Percentiles rank a stretch among this genome's conserved stretches.
Conservation (phyloP, 352 stramenopile species). For the Phytophthora idaei region DNA sequence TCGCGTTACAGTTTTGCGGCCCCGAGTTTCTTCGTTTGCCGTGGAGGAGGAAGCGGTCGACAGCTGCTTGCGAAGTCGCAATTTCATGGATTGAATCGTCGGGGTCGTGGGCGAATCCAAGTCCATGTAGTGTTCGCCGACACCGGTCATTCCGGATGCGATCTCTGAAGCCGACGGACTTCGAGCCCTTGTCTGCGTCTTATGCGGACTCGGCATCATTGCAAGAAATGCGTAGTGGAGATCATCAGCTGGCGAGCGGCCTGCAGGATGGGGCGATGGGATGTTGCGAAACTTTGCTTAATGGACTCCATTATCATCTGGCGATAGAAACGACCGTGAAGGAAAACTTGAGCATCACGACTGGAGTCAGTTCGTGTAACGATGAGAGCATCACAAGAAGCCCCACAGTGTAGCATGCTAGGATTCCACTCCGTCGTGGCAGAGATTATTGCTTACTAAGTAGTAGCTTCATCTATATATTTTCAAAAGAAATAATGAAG, state of each 20-base stretch:
- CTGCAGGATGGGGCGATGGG: constrained; percentile 6
- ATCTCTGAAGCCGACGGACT: constrained; percentile 21
- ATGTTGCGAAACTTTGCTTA: constrained; percentile 1
- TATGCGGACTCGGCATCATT: background rate
- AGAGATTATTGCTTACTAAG: background rate
- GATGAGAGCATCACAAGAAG: background rate
- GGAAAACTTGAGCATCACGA: background rate
- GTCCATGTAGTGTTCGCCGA: constrained; percentile 29
- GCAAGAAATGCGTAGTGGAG: constrained; percentile 6
- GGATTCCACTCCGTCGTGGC: background rate
- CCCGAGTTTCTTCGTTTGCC: constrained; percentile 17
- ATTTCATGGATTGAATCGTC: constrained; percentile 39
- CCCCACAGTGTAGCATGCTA: background rate
- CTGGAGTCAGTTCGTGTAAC: background rate
- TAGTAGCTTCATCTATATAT: no score
- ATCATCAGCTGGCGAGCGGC: constrained; percentile 10
- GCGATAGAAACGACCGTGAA: constrained; percentile 24
- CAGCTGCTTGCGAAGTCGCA: constrained; percentile 39
- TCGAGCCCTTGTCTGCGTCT: constrained; percentile 3
- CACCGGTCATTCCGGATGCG: constrained; percentile 18
- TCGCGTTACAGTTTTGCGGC: constrained; percentile 23
- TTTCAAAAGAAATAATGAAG: no score
- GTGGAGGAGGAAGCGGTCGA: constrained; percentile 18
- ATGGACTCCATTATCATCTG: constrained; percentile 25
- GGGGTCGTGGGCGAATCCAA: constrained; percentile 30